Evolutionary conservation across 2,329 filamentous ascomycete species (phyloP).

Genomic region (Fusarium keratoplasticum): DNA sequence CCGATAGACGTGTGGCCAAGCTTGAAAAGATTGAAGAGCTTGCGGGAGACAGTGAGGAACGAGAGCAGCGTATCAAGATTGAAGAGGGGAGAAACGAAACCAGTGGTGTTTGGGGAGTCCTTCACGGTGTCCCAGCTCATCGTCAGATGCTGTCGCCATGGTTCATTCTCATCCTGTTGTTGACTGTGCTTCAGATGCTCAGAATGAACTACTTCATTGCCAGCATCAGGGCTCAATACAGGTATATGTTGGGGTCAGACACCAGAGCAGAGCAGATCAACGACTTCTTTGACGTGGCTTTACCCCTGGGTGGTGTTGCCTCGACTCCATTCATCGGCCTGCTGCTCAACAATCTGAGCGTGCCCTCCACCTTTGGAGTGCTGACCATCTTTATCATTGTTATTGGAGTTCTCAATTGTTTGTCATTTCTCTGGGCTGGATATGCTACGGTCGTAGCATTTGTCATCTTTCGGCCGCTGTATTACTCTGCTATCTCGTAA

Average conservation of each 20-base stretch:
- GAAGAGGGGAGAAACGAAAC: conserved; percentile 69
- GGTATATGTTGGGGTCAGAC: conserved; percentile 70
- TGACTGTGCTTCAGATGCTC: conserved; percentile 70
- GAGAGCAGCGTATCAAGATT: conserved; percentile 64
- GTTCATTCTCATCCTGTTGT: conserved; percentile 77
- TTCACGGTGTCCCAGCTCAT: conserved; percentile 73
- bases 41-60: conserved; percentile 66
- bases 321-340: conserved; percentile 79
- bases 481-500: conserved; percentile 79
- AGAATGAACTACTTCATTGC: conserved; percentile 80
- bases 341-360: conserved; percentile 74
- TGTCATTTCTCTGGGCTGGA: conserved; percentile 70
- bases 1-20: conserved; percentile 65
- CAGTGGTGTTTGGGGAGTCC: conserved; percentile 77
- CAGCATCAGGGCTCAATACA: conserved; percentile 76
- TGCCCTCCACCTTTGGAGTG: conserved; percentile 67
- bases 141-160: conserved; percentile 76
- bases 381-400: conserved; percentile 70
- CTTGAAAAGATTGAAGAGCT: conserved; percentile 73
- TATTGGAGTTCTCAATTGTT: conserved; percentile 70
- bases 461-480: conserved; percentile 78
- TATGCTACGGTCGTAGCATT: conserved; percentile 77
- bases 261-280: conserved; percentile 51
- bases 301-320: conserved; percentile 76
- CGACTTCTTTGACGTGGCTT: conserved; percentile 58